These are phyloP conservation scores for Paulownia fortunei DNA, from an alignment of 257 asterid species.

Conservation along the genomic window DNA sequence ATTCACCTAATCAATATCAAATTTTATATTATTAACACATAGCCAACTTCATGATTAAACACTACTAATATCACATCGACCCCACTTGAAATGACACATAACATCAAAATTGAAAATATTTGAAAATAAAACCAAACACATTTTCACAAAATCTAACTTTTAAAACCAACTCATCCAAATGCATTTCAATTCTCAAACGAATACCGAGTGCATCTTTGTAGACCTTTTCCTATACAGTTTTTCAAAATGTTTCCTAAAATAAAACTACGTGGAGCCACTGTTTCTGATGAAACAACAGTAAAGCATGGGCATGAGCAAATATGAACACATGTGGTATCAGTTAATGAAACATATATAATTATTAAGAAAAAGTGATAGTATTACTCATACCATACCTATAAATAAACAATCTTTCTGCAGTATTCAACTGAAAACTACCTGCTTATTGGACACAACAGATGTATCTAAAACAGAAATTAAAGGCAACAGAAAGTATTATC, in stretches of 20 bases:
- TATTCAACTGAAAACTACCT: background rate
- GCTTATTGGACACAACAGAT: background rate
- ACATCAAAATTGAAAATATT: background rate
- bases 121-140: background rate
- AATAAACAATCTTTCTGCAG: background rate
- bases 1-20: background rate
- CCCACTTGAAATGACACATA: background rate
- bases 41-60: background rate
- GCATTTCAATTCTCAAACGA: background rate
- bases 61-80: background rate
- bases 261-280: background rate
- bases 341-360: background rate
- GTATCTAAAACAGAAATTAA: background rate
- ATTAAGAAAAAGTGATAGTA: background rate
- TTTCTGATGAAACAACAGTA: background rate
- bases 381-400: background rate
- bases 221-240: background rate
- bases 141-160: background rate
- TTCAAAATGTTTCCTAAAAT: background rate
- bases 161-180: background rate
- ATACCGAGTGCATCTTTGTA: background rate
- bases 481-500: background rate
- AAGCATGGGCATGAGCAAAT: background rate
- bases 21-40: background rate
- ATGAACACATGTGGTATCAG: background rate